phyloP scores from a whole-genome alignment of 2,329 filamentous ascomycete genomes.

The Dendryphion nanum region DNA sequence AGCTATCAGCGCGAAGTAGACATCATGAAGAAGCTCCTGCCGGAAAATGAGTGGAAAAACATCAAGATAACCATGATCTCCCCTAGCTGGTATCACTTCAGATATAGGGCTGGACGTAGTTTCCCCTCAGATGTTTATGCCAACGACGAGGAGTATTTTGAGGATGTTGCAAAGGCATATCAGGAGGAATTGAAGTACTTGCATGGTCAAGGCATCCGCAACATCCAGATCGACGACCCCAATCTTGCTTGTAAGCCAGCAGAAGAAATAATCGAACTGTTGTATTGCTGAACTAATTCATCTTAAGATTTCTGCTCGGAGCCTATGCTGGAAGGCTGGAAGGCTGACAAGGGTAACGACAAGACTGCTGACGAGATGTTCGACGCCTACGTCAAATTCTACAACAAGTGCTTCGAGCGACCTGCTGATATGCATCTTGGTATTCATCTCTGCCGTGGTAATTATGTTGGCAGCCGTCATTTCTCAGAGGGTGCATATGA shows the following conservation, averaged over 20 bases:
- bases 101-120: conserved; percentile 55
- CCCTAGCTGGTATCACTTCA: conserved; percentile 68
- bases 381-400: conserved; percentile 72
- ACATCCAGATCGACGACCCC: conserved; percentile 51
- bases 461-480: conserved; percentile 48
- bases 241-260: conserved; percentile 44
- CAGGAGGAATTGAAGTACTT: conserved; percentile 47
- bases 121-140: conserved; percentile 46
- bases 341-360: conserved; percentile 65
- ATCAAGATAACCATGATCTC: conserved; percentile 68
- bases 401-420: conserved; percentile 67
- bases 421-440: conserved; percentile 72
- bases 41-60: conserved; percentile 61
- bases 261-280: too few species aligned
- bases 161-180: conserved; percentile 47
- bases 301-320: conserved; percentile 35
- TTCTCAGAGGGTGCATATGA: conserved; percentile 51
- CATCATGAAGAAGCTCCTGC: conserved; percentile 58
- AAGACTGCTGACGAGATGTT: conserved; percentile 69
- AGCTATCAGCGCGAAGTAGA: conserved; percentile 60
- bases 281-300: not conserved
- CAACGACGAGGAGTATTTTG: conserved; percentile 49
- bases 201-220: conserved; percentile 46
- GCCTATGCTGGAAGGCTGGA: conserved; percentile 37
- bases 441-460: conserved; percentile 67